These are phyloP conservation scores for Ustilago vetiveriae DNA, from an alignment of 1,284 basidiomycete genomes.

Conservation along the genomic window DNA sequence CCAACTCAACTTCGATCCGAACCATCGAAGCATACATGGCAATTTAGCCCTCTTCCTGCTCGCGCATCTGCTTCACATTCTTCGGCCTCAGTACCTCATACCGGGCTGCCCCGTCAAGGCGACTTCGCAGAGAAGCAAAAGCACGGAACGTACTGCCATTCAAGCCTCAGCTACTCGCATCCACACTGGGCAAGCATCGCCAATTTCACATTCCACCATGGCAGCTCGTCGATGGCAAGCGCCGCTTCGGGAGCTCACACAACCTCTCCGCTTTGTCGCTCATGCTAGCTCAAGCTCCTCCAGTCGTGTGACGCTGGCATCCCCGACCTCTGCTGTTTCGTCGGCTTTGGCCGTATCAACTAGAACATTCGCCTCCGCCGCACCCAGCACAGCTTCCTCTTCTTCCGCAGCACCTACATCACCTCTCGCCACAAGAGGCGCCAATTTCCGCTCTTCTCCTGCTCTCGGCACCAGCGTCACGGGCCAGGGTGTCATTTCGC, in stretches of 20 bases:
- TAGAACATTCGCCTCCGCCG: constrained; percentile 23
- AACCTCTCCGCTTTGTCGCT: constrained; percentile 1
- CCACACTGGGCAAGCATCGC: too few relatives aligned
- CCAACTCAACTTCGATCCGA: constrained; percentile 8
- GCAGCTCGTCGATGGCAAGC: constrained; percentile 24
- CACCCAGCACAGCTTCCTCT: constrained; percentile 22
- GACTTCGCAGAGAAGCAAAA: too few relatives aligned
- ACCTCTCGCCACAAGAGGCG: constrained; percentile 7
- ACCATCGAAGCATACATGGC: not conserved
- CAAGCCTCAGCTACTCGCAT: not conserved
- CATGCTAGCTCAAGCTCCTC: constrained; percentile 8
- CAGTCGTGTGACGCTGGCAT: constrained; percentile 5
- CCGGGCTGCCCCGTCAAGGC: too few relatives aligned
- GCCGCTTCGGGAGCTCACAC: constrained; percentile 13
- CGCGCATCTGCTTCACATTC: too few relatives aligned
- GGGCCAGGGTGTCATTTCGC: constrained; percentile 36
- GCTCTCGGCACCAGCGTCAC: constrained; percentile 31
- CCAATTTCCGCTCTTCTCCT: constrained; percentile 10
- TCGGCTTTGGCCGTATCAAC: constrained; percentile 3
- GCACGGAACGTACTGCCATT: too few relatives aligned
- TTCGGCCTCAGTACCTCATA: too few relatives aligned
- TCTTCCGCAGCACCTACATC: constrained; percentile 25
- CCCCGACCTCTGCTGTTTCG: constrained; percentile 2
- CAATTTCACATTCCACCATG: constrained; percentile 13
- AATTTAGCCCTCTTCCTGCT: too few relatives aligned